These are phyloP conservation scores for Clathrospora elynae DNA, from an alignment of 2,329 filamentous ascomycete genomes.

Conservation along the genomic window DNA sequence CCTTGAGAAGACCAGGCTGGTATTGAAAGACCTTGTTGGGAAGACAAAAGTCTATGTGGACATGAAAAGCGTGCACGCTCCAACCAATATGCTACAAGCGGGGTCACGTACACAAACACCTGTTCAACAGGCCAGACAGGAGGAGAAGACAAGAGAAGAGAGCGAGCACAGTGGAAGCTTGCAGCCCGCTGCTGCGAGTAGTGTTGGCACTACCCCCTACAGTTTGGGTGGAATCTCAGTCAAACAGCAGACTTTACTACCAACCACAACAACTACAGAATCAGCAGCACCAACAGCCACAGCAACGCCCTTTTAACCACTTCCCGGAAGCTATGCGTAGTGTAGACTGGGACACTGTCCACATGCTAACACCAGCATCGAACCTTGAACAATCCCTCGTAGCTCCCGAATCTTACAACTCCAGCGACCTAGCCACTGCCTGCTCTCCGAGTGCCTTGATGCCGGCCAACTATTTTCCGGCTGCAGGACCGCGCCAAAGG, in stretches of 20 bases:
- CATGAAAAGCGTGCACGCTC: conserved; percentile 63
- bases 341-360: conserved; percentile 34
- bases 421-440: neutral
- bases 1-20: conserved; percentile 63
- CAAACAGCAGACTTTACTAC: conserved; percentile 10
- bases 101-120: conserved; percentile 43
- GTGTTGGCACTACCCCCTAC: conserved; percentile 1
- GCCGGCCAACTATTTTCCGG: neutral
- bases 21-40: conserved; percentile 66
- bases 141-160: conserved; percentile 13
- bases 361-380: conserved; percentile 14
- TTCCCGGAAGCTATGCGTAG: conserved; percentile 34
- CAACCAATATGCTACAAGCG: conserved; percentile 50
- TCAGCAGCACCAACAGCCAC: conserved; percentile 1
- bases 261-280: conserved; percentile 4
- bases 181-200: conserved; percentile 5
- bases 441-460: neutral
- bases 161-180: conserved; percentile 10
- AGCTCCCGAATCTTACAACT: conserved; percentile 5
- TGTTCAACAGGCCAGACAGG: conserved; percentile 10
- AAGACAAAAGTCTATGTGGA: conserved; percentile 65
- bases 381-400: conserved; percentile 9
- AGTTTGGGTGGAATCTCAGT: neutral
- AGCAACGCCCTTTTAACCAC: conserved; percentile 7
- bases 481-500: neutral